Percentiles rank a stretch among this genome's conserved stretches.
These are phyloP conservation scores for Solanum infundibuliforme DNA, from an alignment of 257 asterid species.

Conservation along the genomic window DNA sequence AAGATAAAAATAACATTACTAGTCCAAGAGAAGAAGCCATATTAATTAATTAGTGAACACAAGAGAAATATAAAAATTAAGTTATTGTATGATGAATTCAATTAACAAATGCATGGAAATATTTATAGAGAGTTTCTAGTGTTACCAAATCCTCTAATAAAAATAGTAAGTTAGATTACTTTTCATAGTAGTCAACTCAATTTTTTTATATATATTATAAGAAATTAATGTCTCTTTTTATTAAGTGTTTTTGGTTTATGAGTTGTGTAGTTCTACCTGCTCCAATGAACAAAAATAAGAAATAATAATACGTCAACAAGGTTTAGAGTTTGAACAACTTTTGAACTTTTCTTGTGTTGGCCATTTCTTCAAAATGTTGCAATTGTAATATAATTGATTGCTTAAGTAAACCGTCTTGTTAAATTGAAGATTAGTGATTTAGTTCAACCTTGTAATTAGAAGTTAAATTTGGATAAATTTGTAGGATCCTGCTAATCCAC, in stretches of 20 bases:
- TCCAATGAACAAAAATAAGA: constrained; percentile 16
- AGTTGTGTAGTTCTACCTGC: constrained; percentile 36
- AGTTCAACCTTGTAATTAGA: neutral
- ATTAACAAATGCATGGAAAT: constrained; percentile 1
- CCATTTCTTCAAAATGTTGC: neutral
- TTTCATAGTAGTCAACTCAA: constrained; percentile 15
- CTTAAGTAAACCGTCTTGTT: neutral
- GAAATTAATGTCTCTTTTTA: neutral
- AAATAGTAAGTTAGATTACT: neutral
- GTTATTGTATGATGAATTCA: neutral
- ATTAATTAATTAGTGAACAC: constrained; percentile 7
- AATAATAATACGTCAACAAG: constrained; percentile 12
- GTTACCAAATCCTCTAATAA: constrained; percentile 19
- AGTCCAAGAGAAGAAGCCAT: constrained; percentile 40
- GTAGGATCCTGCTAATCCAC: neutral
- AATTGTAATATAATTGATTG: neutral
- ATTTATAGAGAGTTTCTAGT: neutral
- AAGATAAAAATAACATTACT: constrained; percentile 13
- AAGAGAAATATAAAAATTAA: neutral
- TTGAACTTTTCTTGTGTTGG: neutral
- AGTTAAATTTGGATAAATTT: neutral
- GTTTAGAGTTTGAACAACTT: neutral
- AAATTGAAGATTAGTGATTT: neutral
- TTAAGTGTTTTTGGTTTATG: constrained; percentile 15
- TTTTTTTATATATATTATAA: neutral